Conservation (phyloP, 192 early-diverging fungal genomes). For the Coemansia asiatica region DNA sequence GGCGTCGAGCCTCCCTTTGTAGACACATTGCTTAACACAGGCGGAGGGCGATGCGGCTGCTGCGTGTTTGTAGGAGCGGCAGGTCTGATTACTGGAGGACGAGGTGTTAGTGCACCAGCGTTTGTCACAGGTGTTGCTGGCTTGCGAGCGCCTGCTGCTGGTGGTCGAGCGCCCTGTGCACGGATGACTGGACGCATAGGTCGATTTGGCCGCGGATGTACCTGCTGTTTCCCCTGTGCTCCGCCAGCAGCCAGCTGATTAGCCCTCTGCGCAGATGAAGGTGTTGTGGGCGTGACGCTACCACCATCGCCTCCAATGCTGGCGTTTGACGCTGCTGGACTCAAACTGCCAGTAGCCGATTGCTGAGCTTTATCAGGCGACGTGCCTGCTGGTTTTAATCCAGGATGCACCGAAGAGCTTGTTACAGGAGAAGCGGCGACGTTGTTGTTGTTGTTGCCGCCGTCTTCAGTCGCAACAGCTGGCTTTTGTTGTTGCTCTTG, state of each 20-base stretch:
- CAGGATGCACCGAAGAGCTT: neutral
- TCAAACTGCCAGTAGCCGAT: neutral
- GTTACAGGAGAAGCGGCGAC: neutral
- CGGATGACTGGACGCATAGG: slow-evolving; percentile 21
- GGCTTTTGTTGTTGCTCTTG: neutral
- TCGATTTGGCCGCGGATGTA: slow-evolving; percentile 9
- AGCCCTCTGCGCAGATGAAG: neutral
- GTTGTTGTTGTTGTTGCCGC: neutral
- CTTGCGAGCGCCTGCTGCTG: slow-evolving; percentile 7
- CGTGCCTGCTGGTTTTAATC: neutral
- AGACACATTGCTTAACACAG: slow-evolving; percentile 4
- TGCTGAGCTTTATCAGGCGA: neutral
- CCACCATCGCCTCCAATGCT: neutral
- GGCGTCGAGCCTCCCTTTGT: slow-evolving; percentile 12
- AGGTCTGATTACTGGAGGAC: neutral
- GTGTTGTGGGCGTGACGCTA: neutral
- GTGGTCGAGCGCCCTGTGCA: slow-evolving; percentile 2
- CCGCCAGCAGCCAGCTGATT: neutral
- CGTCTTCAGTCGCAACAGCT: neutral
- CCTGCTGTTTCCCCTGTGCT: slow-evolving; percentile 15
- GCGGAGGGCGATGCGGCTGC: slow-evolving; percentile 15
- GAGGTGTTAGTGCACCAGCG: neutral
- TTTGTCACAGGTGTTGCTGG: neutral
- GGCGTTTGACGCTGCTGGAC: neutral
- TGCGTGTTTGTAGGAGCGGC: neutral